Base-by-base conservation (phyloP, 140 eudicot species). In the Erigeron philadelphicus region DNA sequence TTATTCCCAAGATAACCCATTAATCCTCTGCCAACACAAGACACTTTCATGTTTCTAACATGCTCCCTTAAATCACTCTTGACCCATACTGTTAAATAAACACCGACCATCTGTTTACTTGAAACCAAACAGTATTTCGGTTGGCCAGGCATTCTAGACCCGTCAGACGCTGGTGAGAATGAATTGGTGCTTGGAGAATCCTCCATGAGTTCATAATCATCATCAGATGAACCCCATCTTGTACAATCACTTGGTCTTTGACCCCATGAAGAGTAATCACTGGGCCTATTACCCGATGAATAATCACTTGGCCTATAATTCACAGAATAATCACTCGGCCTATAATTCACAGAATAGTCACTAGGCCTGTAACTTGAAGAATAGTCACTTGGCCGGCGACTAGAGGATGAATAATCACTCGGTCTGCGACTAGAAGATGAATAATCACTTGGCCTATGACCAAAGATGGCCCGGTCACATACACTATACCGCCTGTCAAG, bases 1-100 rank as follows among this genome's bases (percentile, higher is more conserved):
- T 91, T 91, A 72, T 91, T 91, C 3, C 97, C 95, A 68, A 91
- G 96, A 80, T 88, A 91, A 56, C 97, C 97, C 97, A 91, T 91
- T 66, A 91, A 79, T 66, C 97, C 97, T 79, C 97, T 82, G 13
- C 97, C 97, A 66, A 91, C 95, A 73, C 97, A 88, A 48, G 97
- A 91, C 23, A 91, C 91, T 80, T 88, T 88, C 68, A 88, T 75
- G 84, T 91, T 91, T 31, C 81, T 67, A 38, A 88, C 89, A 71
- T 88, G 89, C 74, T 88, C 96, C 68, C 85, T 75, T 74, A 91
- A 72, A 61, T 91, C 97, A 72, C 61, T 85, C 71, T 88, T 81
- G 7, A 91, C 96, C 97, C 97, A 91, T n/a, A 91, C 81, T 0
- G 89, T 88, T 62, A 91, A 81, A 64, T 72, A 88, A 59, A 91